Base-by-base conservation (phyloP, 768 basidiomycete species). In the Suillus bovinus region DNA sequence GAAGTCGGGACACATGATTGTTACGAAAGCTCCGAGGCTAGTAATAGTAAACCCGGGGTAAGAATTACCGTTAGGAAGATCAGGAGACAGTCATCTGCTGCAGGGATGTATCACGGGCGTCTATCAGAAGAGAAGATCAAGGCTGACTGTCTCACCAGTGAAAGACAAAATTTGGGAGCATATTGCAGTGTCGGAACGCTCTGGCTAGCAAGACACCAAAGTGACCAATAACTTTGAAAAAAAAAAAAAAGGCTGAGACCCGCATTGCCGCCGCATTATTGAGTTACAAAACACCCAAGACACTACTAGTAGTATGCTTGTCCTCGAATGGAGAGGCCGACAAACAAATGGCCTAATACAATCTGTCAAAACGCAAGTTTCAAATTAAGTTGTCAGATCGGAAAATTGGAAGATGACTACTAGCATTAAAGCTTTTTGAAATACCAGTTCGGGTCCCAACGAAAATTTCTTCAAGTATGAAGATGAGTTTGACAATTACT, bases 331-430 rank as follows among this genome's bases (percentile, higher is more conserved):
- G 29, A 52, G 17, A 16, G 8, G 47, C 47, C 27, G 29, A 52
- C 31, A 52, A 52, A 52, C 31, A 52, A 31, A 52, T 52, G 50
- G 11, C 31, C 50, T 34, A 52, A 52, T 52, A 50, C n/a, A 11
- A 52, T 31, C 50, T 31, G 50, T 52, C 50, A 11, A 52, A 52
- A 52, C n/a, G 10, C 29, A 33, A 31, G 29, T 6, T 9, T n/a
- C 8, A 34, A 34, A 31, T 50, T 16, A 24, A 20, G 17, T 50
- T 10, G 17, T 29, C 49, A 20, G 2, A 50, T 20, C 27, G 17
- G 16, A 50, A 29, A 29, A 33, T 52, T n/a, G 29, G 20, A 33
- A 52, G 20, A 52, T 31, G 50, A 13, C 1, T 27, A 50, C 9
- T 34, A 34, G 10, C 33, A 10, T 34, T 47, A 47, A 47, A 47